Evolutionary conservation across 176 grass and related monocot species (phyloP).

Genomic region (Avena atlantica): DNA sequence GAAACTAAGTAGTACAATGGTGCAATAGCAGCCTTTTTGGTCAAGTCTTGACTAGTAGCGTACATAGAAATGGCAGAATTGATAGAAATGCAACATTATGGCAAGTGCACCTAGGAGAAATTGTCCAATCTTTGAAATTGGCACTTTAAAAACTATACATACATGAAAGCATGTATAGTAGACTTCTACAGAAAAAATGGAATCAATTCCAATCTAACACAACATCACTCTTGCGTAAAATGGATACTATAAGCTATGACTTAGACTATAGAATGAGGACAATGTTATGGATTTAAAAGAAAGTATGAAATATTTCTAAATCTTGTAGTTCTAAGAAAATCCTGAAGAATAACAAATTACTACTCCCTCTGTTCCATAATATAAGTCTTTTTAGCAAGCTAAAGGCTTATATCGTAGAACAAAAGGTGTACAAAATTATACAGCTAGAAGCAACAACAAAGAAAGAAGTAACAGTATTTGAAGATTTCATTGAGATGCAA

Average conservation of each 20-base stretch:
- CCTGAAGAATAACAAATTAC: not conserved
- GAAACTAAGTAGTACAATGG: not conserved
- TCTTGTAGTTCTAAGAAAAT: not conserved
- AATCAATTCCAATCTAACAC: not conserved
- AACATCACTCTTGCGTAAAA: not conserved
- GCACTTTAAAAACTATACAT: not conserved
- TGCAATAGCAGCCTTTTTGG: not conserved
- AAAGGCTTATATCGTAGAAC: no score
- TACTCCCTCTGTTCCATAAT: no score
- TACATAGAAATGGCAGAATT: not conserved
- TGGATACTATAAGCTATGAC: not conserved
- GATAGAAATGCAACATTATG: not conserved
- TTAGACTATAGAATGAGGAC: not conserved
- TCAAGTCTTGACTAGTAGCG: not conserved
- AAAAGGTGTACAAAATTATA: not conserved
- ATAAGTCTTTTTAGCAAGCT: no score
- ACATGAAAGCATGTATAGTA: not conserved
- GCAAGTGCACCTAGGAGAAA: not conserved
- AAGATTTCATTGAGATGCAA: not conserved
- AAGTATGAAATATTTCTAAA: not conserved
- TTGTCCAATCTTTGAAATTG: constrained; percentile 11
- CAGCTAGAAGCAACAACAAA: not conserved
- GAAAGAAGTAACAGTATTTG: constrained; percentile 11
- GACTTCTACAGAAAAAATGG: not conserved
- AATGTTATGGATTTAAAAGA: constrained; percentile 8